Evolutionary conservation across 495 filamentous ascomycete genomes (phyloP), one percentile per base, ranked within the genome.

Genomic region (Xylaria cubensis): DNA sequence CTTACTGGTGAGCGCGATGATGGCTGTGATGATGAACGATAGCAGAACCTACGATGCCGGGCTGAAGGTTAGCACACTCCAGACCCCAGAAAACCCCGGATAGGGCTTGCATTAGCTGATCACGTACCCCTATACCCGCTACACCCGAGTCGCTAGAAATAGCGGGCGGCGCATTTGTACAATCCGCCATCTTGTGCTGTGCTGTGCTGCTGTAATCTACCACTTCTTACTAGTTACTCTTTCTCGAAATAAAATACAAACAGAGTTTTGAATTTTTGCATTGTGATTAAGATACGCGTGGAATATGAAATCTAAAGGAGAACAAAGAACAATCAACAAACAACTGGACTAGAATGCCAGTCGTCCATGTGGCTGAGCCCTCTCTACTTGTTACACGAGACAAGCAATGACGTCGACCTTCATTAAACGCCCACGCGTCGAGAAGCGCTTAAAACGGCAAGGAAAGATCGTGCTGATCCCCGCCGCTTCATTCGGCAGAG

Each of bases 21-120:
- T 69, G 66, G 87, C 87, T 8, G 88, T 89, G 61, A 89, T 82
- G 67, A 88, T 86, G 77, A 88, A 90, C 55, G 88, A 88, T 70
- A 90, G 85, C 63, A 90, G 84, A 72, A 86, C 83, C 87, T 88
- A 58, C 29, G 41, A 36, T 9, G 48, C 13, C 19, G 39, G 26
- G 41, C 34, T 21, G 26, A 42, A 44, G 46, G 67, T 72, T 44
- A 69, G 36, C 63, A 26, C 67, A n/a, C 36, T 9, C 4, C 13
- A 9, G 7, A 13, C 12, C 36, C 61, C 39, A 41, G 13, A 48
- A 48, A 32, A 10, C 24, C 63, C 39, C 24, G 42, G 39, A 46
- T 24, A 53, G 63, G 63, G 63, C 63, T 7, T 67, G 65, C 48
- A 56, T 56, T 70, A 70, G 69, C 53, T 13, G 44, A 64, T 10